A percentile compares a stretch with the other conserved stretches of the same genome.
These are phyloP conservation scores for Pyropia haitanensis DNA, from an alignment of 23 red algal species.

Conservation along the genomic window DNA sequence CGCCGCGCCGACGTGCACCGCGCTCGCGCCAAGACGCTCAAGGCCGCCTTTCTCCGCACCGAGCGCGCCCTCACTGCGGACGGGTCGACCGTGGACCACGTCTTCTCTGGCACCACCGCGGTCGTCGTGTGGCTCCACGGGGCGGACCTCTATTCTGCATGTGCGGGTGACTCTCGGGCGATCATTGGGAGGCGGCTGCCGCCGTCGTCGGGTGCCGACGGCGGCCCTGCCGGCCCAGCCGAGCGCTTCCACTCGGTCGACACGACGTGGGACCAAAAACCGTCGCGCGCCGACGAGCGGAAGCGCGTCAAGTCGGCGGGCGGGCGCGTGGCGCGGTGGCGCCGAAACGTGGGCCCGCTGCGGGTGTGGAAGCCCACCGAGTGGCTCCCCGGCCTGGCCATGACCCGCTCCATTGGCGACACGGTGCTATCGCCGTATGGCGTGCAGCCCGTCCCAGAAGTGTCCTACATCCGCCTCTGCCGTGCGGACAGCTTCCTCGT, in stretches of 20 bases:
- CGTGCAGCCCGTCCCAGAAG: slow-evolving; percentile 74
- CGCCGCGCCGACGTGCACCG: not conserved
- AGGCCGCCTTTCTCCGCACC: slow-evolving; percentile 22
- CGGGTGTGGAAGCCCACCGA: slow-evolving; percentile 82
- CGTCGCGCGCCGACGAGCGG: slow-evolving; percentile 69
- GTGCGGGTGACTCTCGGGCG: slow-evolving; percentile 84
- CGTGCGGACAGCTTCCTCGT: slow-evolving; percentile 63
- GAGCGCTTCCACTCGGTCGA: slow-evolving; percentile 39
- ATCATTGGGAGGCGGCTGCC: slow-evolving; percentile 48
- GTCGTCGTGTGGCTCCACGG: slow-evolving; percentile 67
- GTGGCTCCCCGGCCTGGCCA: slow-evolving; percentile 88
- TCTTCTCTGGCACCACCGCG: slow-evolving; percentile 78
- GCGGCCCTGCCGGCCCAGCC: not conserved
- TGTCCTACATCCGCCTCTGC: slow-evolving; percentile 46
- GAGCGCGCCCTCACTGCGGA: slow-evolving; percentile 34
- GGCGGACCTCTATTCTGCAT: slow-evolving; percentile 62
- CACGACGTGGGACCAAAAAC: slow-evolving; percentile 70
- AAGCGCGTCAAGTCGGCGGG: slow-evolving; percentile 60
- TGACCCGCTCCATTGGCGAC: slow-evolving; percentile 94
- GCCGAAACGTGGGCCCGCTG: slow-evolving; percentile 63
- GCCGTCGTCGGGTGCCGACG: not conserved
- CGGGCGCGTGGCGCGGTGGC: slow-evolving; percentile 79
- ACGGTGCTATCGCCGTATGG: slow-evolving; percentile 66
- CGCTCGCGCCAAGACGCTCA: slow-evolving; percentile 3
- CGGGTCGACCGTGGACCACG: slow-evolving; percentile 42